A percentile compares a stretch with the other conserved stretches of the same genome.
phyloP scores from a whole-genome alignment of 768 basidiomycete genomes.

The Tricholoma bakamatsutake region DNA sequence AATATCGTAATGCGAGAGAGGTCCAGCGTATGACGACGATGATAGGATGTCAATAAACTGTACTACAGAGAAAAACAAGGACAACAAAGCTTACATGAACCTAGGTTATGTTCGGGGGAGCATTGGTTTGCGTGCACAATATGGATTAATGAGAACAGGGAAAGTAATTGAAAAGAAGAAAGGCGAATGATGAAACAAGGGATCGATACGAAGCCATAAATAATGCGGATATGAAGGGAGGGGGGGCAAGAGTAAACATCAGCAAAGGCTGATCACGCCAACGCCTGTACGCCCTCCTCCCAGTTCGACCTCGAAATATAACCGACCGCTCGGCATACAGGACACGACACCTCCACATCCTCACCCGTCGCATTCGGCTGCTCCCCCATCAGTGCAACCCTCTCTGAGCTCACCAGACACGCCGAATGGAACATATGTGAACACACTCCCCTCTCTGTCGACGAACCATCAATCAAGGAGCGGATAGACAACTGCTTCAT shows the following conservation, averaged over 20 bases:
- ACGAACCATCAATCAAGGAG: constrained; percentile 10
- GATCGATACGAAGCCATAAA: background rate
- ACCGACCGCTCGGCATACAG: constrained; percentile 64
- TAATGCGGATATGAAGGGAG: background rate
- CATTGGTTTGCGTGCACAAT: background rate
- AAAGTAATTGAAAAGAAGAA: background rate
- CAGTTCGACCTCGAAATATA: constrained; percentile 55
- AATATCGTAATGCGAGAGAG: background rate
- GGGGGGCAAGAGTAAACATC: background rate
- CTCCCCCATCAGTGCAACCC: constrained; percentile 56
- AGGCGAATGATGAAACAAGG: background rate
- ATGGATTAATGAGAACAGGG: background rate
- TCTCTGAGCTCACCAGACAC: constrained; percentile 67
- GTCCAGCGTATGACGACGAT: background rate
- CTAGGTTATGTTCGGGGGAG: background rate
- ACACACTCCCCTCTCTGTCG: constrained; percentile 34
- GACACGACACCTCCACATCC: constrained; percentile 66
- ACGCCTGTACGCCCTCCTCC: constrained; percentile 37
- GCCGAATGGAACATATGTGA: constrained; percentile 64
- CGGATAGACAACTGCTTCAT: constrained; percentile 36
- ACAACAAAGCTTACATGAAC: background rate
- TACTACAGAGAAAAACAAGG: background rate
- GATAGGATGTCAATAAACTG: background rate
- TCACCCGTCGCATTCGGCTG: constrained; percentile 33
- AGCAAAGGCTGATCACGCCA: constrained; percentile 9